phyloP scores from a whole-genome alignment of 371 early-diverging fungal genomes.

The Saksenaea vasiformis region DNA sequence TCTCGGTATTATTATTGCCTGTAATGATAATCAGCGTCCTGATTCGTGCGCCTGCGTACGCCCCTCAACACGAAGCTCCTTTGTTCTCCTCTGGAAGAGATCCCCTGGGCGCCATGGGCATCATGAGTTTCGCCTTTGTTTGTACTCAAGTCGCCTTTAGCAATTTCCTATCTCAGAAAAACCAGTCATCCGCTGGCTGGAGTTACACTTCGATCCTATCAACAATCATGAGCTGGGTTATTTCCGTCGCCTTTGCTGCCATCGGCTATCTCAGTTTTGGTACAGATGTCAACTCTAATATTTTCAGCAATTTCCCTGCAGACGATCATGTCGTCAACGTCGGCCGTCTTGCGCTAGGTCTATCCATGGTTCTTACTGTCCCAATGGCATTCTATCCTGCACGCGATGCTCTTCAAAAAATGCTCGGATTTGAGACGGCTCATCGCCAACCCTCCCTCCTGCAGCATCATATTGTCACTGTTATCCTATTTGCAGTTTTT shows the following conservation, averaged over 20 bases:
- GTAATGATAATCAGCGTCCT: slow-evolving; percentile 52
- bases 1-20: slow-evolving; percentile 57
- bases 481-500: slow-evolving; percentile 42
- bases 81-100: slow-evolving; percentile 47
- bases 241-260: slow-evolving; percentile 61
- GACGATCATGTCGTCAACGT: slow-evolving; percentile 55
- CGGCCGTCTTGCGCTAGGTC: slow-evolving; percentile 53
- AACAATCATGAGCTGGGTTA: slow-evolving; percentile 48
- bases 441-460: slow-evolving; percentile 37
- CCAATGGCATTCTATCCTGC: slow-evolving; percentile 65
- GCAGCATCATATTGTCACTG: slow-evolving; percentile 49
- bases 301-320: slow-evolving; percentile 59
- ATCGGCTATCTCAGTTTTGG: slow-evolving; percentile 63
- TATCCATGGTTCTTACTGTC: slow-evolving; percentile 59
- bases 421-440: slow-evolving; percentile 51
- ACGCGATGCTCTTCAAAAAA: slow-evolving; percentile 55
- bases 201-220: slow-evolving; percentile 47
- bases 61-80: slow-evolving; percentile 53
- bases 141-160: slow-evolving; percentile 60
- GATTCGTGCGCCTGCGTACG: slow-evolving; percentile 53
- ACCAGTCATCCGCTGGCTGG: slow-evolving; percentile 52
- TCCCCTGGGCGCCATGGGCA: slow-evolving; percentile 60
- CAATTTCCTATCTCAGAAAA: slow-evolving; percentile 50
- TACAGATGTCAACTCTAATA: slow-evolving; percentile 53
- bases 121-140: slow-evolving; percentile 66